A percentile compares a stretch with the other conserved stretches of the same genome.
phyloP scores from a whole-genome alignment of 1,284 basidiomycete species.

The Pholiota adiposa region DNA sequence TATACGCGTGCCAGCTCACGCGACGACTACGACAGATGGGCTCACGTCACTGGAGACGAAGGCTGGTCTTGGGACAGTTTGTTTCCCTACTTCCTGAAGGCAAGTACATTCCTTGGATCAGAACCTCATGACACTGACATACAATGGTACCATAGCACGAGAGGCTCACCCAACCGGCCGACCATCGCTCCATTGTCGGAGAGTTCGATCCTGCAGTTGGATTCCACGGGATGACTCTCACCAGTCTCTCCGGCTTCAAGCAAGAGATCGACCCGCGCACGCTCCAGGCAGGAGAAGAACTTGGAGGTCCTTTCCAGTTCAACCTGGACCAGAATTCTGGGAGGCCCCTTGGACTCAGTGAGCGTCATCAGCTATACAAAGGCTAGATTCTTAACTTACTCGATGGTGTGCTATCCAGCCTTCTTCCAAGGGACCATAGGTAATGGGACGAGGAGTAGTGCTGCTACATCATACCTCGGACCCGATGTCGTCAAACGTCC shows the following conservation, averaged over 20 bases:
- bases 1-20: conserved; percentile 37
- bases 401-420: not conserved
- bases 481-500: conserved; percentile 33
- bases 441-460: conserved; percentile 36
- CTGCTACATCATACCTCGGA: conserved; percentile 42
- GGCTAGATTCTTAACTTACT: not conserved
- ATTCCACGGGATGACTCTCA: conserved; percentile 32
- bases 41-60: conserved; percentile 32
- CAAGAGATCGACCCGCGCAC: conserved; percentile 35
- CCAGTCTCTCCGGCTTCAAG: conserved; percentile 38
- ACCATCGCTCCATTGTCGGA: conserved; percentile 33
- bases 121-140: too few relatives aligned
- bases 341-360: conserved; percentile 41
- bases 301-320: conserved; percentile 38
- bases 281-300: conserved; percentile 33
- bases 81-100: conserved; percentile 32
- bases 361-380: conserved; percentile 14
- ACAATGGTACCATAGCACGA: not conserved
- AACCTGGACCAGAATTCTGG: conserved; percentile 44
- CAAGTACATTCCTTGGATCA: not conserved
- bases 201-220: conserved; percentile 34
- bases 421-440: conserved; percentile 38
- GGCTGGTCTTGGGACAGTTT: conserved; percentile 40
- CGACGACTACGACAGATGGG: conserved; percentile 35
- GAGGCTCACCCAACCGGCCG: conserved; percentile 28